Base-by-base conservation (phyloP, 2,329 filamentous ascomycete genomes). In the Tolypocladium tundrense region DNA sequence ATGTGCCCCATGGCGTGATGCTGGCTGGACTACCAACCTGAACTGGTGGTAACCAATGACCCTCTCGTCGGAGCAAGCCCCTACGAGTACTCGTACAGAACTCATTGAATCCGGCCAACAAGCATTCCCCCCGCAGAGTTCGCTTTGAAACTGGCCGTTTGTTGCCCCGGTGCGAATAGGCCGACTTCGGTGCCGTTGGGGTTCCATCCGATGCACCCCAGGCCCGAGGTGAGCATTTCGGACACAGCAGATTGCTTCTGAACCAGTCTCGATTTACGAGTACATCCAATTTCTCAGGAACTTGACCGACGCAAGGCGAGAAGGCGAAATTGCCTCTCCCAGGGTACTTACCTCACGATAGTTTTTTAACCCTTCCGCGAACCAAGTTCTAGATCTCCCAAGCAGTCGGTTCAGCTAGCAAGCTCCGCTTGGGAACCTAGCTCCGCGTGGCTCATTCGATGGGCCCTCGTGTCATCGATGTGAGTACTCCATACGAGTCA, bases 1-100 rank as follows among this genome's bases (percentile, higher is more conserved):
- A 67, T 53, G 64, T 61, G 60, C 60, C 63, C 57, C 51, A 64
- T 59, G 63, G 59, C 58, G 63, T 61, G 62, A 64, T 63, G 56
- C 60, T 24, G 35, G 37, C 16, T 39, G 37, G 37, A 39, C 37
- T 31, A 31, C 27, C 27, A 6, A 1, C 3, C 27, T 16, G 24
- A 16, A 24, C 16, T 50, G 14, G 27, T 11, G 27, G 16, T 9
- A 13, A 8, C 19, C 21, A n/a, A 3, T 33, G 45, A 24, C 24
- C 27, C 27, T 33, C 8, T 16, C 21, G 21, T 50, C 45, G 45
- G 45, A 33, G 27, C 14, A 19, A 10, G 45, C 24, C 27, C n/a
- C 43, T 27, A 31, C 24, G 24, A 27, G 21, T 24, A 24, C 21
- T 24, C 21, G 1, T 31, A 31, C 27, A 14, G 14, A 16, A 31